Conservation (phyloP, 345 rosid species). For the Acer negundo region DNA sequence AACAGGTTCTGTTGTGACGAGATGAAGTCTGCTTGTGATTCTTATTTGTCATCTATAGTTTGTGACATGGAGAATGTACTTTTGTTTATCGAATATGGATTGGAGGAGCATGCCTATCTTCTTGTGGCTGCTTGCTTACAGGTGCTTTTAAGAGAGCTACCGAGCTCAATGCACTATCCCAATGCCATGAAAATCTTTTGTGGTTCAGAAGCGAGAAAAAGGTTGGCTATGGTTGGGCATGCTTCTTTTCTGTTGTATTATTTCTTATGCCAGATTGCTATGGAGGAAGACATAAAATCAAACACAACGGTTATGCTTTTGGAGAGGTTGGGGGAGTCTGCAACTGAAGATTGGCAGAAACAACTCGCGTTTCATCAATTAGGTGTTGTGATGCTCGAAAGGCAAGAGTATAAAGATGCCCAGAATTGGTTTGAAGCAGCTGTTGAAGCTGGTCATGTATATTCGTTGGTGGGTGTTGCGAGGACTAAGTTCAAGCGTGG, state of each 20-base stretch:
- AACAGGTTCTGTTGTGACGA: slow-evolving; percentile 85
- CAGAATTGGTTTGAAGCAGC: slow-evolving; percentile 78
- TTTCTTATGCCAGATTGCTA: slow-evolving; percentile 75
- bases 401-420: slow-evolving; percentile 90
- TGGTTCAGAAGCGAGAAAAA: slow-evolving; percentile 61
- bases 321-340: slow-evolving; percentile 77
- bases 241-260: slow-evolving; percentile 72
- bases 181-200: slow-evolving; percentile 66
- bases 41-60: slow-evolving; percentile 66
- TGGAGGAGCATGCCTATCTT: slow-evolving; percentile 73
- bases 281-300: slow-evolving; percentile 87
- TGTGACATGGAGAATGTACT: slow-evolving; percentile 57
- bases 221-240: slow-evolving; percentile 68
- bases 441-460: slow-evolving; percentile 67
- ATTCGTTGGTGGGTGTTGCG: slow-evolving; percentile 77
- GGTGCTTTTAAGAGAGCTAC: slow-evolving; percentile 78
- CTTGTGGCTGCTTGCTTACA: slow-evolving; percentile 92
- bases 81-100: slow-evolving; percentile 73
- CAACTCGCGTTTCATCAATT: slow-evolving; percentile 82
- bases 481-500: slow-evolving; percentile 87
- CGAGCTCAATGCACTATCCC: slow-evolving; percentile 62
- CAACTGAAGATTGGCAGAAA: slow-evolving; percentile 72
- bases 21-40: slow-evolving; percentile 79
- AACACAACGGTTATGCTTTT: slow-evolving; percentile 87
- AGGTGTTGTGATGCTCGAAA: slow-evolving; percentile 89